These are phyloP conservation scores for Brassica cretica DNA, from an alignment of 345 rosid species.

Conservation along the genomic window DNA sequence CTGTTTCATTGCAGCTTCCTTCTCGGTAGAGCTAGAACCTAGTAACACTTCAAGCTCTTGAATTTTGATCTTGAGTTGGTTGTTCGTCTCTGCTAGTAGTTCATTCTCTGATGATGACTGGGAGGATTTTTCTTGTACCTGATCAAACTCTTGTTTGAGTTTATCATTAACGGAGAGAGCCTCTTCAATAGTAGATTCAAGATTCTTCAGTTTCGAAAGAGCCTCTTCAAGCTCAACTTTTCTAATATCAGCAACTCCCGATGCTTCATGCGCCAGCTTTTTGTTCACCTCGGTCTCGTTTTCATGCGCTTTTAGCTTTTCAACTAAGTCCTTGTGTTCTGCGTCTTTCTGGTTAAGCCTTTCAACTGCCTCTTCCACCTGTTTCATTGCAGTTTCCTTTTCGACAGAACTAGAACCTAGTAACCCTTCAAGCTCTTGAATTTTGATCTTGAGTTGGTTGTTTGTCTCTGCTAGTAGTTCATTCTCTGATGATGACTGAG, in stretches of 20 bases:
- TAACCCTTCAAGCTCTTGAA: conserved; percentile 74
- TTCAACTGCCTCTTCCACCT: conserved; percentile 57
- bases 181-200: conserved; percentile 65
- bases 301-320: conserved; percentile 59
- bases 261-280: conserved; percentile 59
- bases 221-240: conserved; percentile 70
- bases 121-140: conserved; percentile 60
- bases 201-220: conserved; percentile 51
- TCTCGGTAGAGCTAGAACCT: conserved; percentile 59
- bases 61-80: conserved; percentile 70
- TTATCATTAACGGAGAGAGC: conserved; percentile 48
- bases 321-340: conserved; percentile 59
- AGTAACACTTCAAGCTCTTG: conserved; percentile 76
- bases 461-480: conserved; percentile 72
- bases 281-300: conserved; percentile 53
- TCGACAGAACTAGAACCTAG: conserved; percentile 58
- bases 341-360: conserved; percentile 53
- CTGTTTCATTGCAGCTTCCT: conserved; percentile 58
- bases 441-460: conserved; percentile 70
- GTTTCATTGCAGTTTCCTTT: conserved; percentile 61
- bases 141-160: conserved; percentile 55
- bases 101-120: conserved; percentile 65
- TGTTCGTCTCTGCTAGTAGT: conserved; percentile 69
- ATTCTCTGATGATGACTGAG: conserved; percentile 61
- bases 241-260: conserved; percentile 52